Evolutionary conservation across 352 stramenopile genomes (phyloP).

Genomic region (Pythium plurisporium): DNA sequence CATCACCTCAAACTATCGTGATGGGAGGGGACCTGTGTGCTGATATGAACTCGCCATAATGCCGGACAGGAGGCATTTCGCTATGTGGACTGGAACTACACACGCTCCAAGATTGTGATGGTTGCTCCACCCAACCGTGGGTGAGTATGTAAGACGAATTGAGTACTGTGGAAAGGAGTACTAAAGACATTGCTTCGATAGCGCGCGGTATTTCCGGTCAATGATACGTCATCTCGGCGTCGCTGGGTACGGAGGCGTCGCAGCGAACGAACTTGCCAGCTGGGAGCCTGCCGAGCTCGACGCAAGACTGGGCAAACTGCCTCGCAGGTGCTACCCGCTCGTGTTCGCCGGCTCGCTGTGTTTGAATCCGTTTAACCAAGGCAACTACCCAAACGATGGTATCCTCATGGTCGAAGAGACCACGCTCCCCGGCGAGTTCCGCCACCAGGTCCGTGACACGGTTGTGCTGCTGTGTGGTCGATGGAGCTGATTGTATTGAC

Average conservation of each 20-base stretch:
- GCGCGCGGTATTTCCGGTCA: slow-evolving; percentile 52
- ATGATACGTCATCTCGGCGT: slow-evolving; percentile 57
- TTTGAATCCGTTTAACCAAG: slow-evolving; percentile 72
- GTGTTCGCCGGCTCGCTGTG: slow-evolving; percentile 60
- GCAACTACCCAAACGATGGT: slow-evolving; percentile 69
- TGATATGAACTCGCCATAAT: neutral
- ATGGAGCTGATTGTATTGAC: neutral
- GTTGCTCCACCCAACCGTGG: slow-evolving; percentile 64
- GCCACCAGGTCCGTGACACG: slow-evolving; percentile 38
- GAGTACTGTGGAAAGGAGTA: no score
- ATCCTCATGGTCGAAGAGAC: slow-evolving; percentile 66
- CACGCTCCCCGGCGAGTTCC: slow-evolving; percentile 56
- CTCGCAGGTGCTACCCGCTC: slow-evolving; percentile 51
- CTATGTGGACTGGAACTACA: slow-evolving; percentile 65
- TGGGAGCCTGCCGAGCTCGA: slow-evolving; percentile 41
- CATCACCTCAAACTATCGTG: no score
- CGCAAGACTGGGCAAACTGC: slow-evolving; percentile 57
- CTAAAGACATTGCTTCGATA: no score
- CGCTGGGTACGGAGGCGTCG: slow-evolving; percentile 51
- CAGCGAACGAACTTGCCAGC: slow-evolving; percentile 49
- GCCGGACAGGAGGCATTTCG: slow-evolving; percentile 63
- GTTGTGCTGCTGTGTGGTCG: neutral
- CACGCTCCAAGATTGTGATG: slow-evolving; percentile 72
- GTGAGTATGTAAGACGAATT: slow-evolving; percentile 25
- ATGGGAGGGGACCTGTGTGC: no score